Conservation (phyloP, 2,329 filamentous ascomycete species). For the Xylaria sp. region DNA sequence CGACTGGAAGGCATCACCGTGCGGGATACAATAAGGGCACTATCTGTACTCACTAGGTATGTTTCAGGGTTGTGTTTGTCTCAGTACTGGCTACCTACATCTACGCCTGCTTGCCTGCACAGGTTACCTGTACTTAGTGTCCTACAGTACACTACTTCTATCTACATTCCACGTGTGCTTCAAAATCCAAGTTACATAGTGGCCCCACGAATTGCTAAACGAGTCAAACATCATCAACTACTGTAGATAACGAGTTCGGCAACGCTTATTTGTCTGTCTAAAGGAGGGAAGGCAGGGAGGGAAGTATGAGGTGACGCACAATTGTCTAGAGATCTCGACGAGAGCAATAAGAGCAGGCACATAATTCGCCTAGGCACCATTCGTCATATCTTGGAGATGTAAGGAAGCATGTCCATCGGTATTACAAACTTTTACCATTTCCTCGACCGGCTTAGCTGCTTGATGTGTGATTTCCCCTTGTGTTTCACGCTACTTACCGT, state of each 20-base stretch:
- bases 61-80: not conserved
- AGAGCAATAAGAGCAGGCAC: not conserved
- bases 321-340: not conserved
- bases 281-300: too few species aligned
- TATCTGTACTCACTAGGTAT: not conserved
- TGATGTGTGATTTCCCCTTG: not conserved
- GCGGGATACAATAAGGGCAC: not conserved
- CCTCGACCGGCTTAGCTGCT: not conserved
- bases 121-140: not conserved
- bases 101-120: not conserved
- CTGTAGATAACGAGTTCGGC: not conserved
- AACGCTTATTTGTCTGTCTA: constrained; percentile 7
- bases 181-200: not conserved
- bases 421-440: not conserved
- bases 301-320: constrained; percentile 6
- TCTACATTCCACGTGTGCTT: too few species aligned
- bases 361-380: not conserved
- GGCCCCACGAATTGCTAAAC: not conserved
- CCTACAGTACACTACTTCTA: not conserved
- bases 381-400: constrained; percentile 1
- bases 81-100: not conserved
- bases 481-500: not conserved
- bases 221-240: constrained; percentile 5
- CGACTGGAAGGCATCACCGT: constrained; percentile 19
- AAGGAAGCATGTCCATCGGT: not conserved